These are phyloP conservation scores for Nicotiana tomentosiformis DNA, from an alignment of 257 asterid genomes.

Conservation along the genomic window DNA sequence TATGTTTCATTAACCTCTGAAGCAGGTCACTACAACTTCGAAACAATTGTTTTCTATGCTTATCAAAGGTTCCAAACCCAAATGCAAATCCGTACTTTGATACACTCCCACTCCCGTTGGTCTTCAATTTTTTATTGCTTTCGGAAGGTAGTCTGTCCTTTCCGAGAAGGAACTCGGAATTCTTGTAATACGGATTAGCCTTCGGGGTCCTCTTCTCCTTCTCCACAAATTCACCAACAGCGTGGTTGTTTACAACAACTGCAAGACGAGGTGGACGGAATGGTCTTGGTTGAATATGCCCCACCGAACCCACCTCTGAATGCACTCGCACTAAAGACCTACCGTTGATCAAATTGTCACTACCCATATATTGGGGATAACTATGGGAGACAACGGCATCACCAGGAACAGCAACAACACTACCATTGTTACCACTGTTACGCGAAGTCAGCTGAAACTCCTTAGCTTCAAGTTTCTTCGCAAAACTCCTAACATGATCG, in stretches of 20 bases:
- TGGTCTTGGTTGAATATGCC: slow-evolving; percentile 46
- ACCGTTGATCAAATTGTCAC: slow-evolving; percentile 15
- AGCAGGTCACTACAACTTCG: slow-evolving; percentile 64
- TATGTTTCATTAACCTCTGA: slow-evolving; percentile 29
- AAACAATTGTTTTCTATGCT: slow-evolving; percentile 39
- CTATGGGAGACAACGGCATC: slow-evolving; percentile 21
- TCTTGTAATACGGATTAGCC: slow-evolving; percentile 71
- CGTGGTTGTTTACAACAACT: slow-evolving; percentile 33
- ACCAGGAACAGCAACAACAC: slow-evolving; percentile 28
- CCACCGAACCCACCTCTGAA: slow-evolving; percentile 46
- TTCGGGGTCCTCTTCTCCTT: slow-evolving; percentile 91
- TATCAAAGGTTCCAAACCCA: slow-evolving; percentile 26
- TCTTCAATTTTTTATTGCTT: slow-evolving; percentile 54
- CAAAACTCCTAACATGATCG: slow-evolving; percentile 39
- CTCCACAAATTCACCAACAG: slow-evolving; percentile 47
- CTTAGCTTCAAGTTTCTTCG: slow-evolving; percentile 43
- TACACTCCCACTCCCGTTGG: slow-evolving; percentile 38
- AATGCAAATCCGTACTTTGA: slow-evolving; percentile 28
- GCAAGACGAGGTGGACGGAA: slow-evolving; percentile 67
- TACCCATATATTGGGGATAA: slow-evolving; percentile 28
- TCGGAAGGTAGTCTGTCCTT: slow-evolving; percentile 80
- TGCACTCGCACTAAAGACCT: slow-evolving; percentile 46
- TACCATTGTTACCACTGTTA: slow-evolving; percentile 25
- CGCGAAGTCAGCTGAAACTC: slow-evolving; percentile 44
- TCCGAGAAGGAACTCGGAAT: slow-evolving; percentile 76